Percentiles rank a stretch among this genome's conserved stretches.
Evolutionary conservation across 768 basidiomycete genomes (phyloP).

Genomic region (Megacollybia marginata): DNA sequence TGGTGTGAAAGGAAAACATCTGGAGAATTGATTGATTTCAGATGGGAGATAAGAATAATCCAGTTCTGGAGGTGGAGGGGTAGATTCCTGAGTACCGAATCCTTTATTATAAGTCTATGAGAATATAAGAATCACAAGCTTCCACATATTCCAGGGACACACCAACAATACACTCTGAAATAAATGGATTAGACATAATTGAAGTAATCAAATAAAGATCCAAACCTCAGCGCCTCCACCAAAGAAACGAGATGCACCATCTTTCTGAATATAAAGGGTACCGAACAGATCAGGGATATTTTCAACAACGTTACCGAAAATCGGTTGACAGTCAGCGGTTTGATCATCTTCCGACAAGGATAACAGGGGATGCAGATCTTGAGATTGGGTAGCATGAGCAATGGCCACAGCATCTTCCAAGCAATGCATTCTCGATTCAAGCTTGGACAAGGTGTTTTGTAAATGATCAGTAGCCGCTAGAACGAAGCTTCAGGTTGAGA

Average conservation of each 20-base stretch:
- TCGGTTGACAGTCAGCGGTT: constrained; percentile 14
- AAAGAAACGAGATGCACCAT: constrained; percentile 34
- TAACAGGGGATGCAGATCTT: constrained; percentile 37
- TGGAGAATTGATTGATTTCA: constrained; percentile 34
- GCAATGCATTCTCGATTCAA: constrained; percentile 45
- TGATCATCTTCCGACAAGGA: constrained; percentile 16
- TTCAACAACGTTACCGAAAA: constrained; percentile 7
- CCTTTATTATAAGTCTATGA: not conserved
- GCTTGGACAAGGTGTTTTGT: constrained; percentile 32
- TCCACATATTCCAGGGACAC: constrained; percentile 10
- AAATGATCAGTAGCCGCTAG: constrained; percentile 46
- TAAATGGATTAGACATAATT: constrained; percentile 3
- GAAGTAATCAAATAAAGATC: not conserved
- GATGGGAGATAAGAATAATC: constrained; percentile 37
- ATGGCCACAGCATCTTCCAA: constrained; percentile 50
- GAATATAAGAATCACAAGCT: not conserved
- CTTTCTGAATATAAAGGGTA: constrained; percentile 36
- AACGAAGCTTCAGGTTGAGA: constrained; percentile 31
- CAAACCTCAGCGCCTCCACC: constrained; percentile 45
- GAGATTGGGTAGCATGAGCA: constrained; percentile 30
- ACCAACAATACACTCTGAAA: constrained; percentile 36
- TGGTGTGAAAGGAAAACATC: constrained; percentile 38
- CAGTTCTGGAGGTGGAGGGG: constrained; percentile 25
- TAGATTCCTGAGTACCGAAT: not conserved
- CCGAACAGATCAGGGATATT: constrained; percentile 25